These are phyloP conservation scores for Mycena rosella DNA, from an alignment of 768 basidiomycete species.

Conservation along the genomic window DNA sequence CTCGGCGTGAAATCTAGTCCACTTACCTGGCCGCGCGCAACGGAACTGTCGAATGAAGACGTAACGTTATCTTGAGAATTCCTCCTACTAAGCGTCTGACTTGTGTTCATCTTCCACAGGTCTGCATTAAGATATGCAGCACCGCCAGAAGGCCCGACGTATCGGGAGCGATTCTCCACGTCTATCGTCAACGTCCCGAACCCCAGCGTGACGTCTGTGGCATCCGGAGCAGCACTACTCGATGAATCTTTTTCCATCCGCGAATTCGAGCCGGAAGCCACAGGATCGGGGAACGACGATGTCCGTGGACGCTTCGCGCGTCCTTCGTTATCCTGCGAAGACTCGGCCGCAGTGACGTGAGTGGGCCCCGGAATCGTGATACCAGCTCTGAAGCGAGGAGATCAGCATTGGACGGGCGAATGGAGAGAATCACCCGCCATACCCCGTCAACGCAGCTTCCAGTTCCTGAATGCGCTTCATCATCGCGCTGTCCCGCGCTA, in stretches of 20 bases:
- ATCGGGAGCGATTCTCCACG: constrained; percentile 42
- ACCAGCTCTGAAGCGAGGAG: constrained; percentile 16
- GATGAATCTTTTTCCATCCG: constrained; percentile 8
- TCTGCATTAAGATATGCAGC: constrained; percentile 40
- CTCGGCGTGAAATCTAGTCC: not conserved
- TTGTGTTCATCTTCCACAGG: constrained; percentile 35
- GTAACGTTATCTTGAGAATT: constrained; percentile 1
- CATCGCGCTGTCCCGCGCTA: constrained; percentile 43
- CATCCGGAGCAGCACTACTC: constrained; percentile 6
- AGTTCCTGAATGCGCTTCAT: constrained; percentile 42
- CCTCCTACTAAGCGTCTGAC: constrained; percentile 14
- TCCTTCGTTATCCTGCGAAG: constrained; percentile 25
- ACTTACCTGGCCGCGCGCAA: constrained; percentile 8
- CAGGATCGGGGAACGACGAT: constrained; percentile 22
- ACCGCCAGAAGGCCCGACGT: constrained; percentile 40
- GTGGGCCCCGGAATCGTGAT: constrained; percentile 23
- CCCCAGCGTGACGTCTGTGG: constrained; percentile 38
- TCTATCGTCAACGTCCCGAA: constrained; percentile 43
- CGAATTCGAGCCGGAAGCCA: not conserved
- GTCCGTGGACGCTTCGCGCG: constrained; percentile 34
- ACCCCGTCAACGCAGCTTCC: constrained; percentile 39
- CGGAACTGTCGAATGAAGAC: not conserved
- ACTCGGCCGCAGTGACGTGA: not conserved
- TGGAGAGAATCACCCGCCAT: not conserved
- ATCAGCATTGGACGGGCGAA: not conserved